These are phyloP conservation scores for Pseudogymnoascus sp. DNA, from an alignment of 2,329 filamentous ascomycete genomes.

Conservation along the genomic window DNA sequence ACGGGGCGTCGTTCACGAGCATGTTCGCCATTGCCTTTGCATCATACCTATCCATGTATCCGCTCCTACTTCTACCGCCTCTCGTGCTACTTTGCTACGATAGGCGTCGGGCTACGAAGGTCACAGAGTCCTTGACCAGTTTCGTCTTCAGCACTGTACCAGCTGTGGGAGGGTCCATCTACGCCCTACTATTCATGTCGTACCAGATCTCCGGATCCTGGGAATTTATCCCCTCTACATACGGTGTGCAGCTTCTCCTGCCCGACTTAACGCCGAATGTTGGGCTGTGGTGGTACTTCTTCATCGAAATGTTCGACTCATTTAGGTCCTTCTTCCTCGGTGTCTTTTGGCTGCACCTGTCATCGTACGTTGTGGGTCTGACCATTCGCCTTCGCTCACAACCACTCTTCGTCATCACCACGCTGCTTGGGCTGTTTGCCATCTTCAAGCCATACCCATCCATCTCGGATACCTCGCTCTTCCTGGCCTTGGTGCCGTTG, in stretches of 20 bases:
- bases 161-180: constrained; percentile 46
- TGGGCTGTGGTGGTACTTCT: constrained; percentile 99
- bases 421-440: constrained; percentile 81
- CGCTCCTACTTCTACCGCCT: constrained; percentile 75
- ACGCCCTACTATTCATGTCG: constrained; percentile 60
- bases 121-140: constrained; percentile 29
- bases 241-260: constrained; percentile 83
- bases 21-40: constrained; percentile 82
- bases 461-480: constrained; percentile 81
- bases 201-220: constrained; percentile 70
- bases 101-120: constrained; percentile 29
- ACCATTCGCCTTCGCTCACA: constrained; percentile 76
- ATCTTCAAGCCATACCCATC: constrained; percentile 98
- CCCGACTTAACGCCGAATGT: constrained; percentile 92
- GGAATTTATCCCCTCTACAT: constrained; percentile 82
- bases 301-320: constrained; percentile 98
- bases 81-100: constrained; percentile 75
- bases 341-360: constrained; percentile 94
- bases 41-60: constrained; percentile 87
- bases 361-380: constrained; percentile 79
- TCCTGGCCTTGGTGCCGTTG: constrained; percentile 71
- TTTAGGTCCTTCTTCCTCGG: constrained; percentile 96
- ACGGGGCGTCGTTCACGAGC: constrained; percentile 62
- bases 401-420: constrained; percentile 74
- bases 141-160: constrained; percentile 49